phyloP scores from a whole-genome alignment of 495 filamentous ascomycete species.

The Xylaria intraflava region DNA sequence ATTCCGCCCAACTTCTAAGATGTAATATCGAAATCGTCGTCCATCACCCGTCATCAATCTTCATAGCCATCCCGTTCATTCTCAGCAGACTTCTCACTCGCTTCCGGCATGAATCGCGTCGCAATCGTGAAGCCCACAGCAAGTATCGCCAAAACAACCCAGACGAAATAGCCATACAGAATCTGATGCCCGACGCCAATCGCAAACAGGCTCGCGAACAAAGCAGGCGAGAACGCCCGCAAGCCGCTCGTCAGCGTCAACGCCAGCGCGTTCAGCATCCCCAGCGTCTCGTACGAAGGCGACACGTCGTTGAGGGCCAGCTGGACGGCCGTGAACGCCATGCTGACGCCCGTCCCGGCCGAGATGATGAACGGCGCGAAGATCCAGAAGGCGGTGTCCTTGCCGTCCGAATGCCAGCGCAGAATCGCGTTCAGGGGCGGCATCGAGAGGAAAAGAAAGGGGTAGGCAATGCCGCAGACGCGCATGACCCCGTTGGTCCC shows the following conservation, averaged over 20 bases:
- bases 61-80: conserved; percentile 2
- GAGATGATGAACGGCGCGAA: conserved; percentile 32
- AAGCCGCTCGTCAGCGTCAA: conserved; percentile 25
- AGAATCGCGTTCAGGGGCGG: conserved; percentile 50
- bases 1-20: background rate
- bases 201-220: conserved; percentile 57
- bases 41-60: background rate
- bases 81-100: conserved; percentile 20
- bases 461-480: conserved; percentile 47
- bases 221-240: conserved; percentile 53
- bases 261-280: conserved; percentile 58
- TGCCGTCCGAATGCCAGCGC: conserved; percentile 24
- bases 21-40: background rate
- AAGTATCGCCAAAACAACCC: conserved; percentile 50
- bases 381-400: conserved; percentile 50
- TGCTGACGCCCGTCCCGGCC: conserved; percentile 53
- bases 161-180: conserved; percentile 55
- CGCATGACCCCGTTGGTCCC: conserved; percentile 57
- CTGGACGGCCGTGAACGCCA: conserved; percentile 63
- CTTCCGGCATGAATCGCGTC: conserved; percentile 43
- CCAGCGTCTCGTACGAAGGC: conserved; percentile 51
- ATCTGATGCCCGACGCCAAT: conserved; percentile 50
- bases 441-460: conserved; percentile 47
- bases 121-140: conserved; percentile 40
- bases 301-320: conserved; percentile 63